Conservation (phyloP, 139 green algal species). For the Deuterostichococcus epilithicus region DNA sequence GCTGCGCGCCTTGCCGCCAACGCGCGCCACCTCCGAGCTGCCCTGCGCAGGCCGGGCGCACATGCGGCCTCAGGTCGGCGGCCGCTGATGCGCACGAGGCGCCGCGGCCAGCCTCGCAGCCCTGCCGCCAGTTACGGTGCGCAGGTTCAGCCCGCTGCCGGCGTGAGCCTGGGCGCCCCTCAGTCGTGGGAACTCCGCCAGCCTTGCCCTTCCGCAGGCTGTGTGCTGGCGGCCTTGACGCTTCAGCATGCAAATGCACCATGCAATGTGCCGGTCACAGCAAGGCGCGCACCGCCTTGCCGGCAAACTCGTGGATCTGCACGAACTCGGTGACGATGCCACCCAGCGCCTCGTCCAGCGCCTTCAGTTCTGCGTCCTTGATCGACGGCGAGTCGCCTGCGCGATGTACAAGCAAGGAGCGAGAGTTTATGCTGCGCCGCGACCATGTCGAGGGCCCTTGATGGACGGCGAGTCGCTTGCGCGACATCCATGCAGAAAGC, state of each 20-base stretch:
- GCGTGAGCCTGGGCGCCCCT: not conserved
- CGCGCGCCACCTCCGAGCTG: slow-evolving; percentile 15
- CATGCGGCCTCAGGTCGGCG: not conserved
- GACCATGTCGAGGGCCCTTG: no score
- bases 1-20: slow-evolving; percentile 20
- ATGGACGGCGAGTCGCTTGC: slow-evolving; percentile 8
- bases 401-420: not conserved
- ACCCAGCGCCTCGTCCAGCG: slow-evolving; percentile 42
- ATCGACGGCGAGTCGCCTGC: slow-evolving; percentile 44
- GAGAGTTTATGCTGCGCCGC: not conserved
- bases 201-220: not conserved
- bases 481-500: not conserved
- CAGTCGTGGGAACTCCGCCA: not conserved
- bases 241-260: not conserved
- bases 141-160: not conserved
- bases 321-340: slow-evolving; percentile 58
- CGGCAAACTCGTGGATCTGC: slow-evolving; percentile 64
- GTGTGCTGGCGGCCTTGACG: not conserved
- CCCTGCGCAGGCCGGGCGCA: slow-evolving; percentile 22
- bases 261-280: not conserved
- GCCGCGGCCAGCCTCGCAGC: not conserved
- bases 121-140: not conserved
- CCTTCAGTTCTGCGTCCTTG: slow-evolving; percentile 37
- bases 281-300: slow-evolving; percentile 43
- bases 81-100: not conserved